Conservation (phyloP, 805 yeast genomes). For the Tetrapisispora fleetii region DNA sequence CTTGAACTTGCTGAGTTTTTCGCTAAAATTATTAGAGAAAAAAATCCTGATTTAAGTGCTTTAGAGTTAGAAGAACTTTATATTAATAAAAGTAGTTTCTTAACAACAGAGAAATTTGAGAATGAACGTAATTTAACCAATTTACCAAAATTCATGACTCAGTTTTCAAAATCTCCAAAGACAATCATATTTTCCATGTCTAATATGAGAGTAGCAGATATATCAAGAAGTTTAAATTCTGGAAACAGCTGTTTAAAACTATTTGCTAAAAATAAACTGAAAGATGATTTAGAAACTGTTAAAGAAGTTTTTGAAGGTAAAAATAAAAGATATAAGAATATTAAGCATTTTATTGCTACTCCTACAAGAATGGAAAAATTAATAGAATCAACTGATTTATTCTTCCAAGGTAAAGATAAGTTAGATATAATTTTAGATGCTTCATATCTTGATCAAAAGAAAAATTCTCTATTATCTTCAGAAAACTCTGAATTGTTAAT, state of each 20-base stretch:
- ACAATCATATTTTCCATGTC: conserved; percentile 54
- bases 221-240: conserved; percentile 52
- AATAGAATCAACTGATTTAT: conserved; percentile 16
- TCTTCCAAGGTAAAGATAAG: conserved; percentile 29
- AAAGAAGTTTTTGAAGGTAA: conserved; percentile 14
- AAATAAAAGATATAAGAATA: conserved; percentile 10
- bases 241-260: conserved; percentile 53
- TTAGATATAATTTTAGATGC: conserved; percentile 29
- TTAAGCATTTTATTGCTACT: conserved; percentile 24
- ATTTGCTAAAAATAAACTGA: conserved; percentile 63
- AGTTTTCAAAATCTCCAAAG: conserved; percentile 38
- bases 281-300: conserved; percentile 41
- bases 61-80: conserved; percentile 64
- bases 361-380: conserved; percentile 26
- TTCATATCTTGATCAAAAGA: conserved; percentile 25
- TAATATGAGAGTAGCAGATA: conserved; percentile 80
- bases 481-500: conserved; percentile 21
- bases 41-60: conserved; percentile 59
- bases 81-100: conserved; percentile 45
- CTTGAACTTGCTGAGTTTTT: conserved; percentile 59
- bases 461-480: conserved; percentile 20
- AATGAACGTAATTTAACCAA: conserved; percentile 46
- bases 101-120: conserved; percentile 52
- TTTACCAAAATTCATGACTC: conserved; percentile 43
- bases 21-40: conserved; percentile 47